Evolutionary conservation across 495 filamentous ascomycete species (phyloP).

Genomic region (Lasiosphaeria ovina): DNA sequence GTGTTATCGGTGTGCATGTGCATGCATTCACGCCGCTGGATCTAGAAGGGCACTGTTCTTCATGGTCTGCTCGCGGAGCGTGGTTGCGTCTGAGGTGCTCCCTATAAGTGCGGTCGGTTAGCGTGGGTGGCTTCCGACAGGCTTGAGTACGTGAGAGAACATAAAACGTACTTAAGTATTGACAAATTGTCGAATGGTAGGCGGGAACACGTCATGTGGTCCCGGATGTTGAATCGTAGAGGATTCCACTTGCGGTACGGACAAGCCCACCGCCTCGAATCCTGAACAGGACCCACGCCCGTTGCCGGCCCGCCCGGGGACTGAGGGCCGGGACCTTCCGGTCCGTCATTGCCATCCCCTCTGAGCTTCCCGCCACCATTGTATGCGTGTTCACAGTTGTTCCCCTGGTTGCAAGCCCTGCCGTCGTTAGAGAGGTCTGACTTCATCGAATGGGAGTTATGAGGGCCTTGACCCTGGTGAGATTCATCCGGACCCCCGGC

Average conservation of each 20-base stretch:
- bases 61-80: neutral
- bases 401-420: neutral
- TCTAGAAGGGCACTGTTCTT: neutral
- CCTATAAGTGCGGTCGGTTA: slow-evolving; percentile 2
- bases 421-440: neutral
- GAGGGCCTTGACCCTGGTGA: neutral
- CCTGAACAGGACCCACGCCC: neutral
- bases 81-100: slow-evolving; percentile 4
- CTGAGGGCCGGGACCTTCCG: neutral
- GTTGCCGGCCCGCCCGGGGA: neutral
- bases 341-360: slow-evolving; percentile 2
- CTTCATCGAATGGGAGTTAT: neutral
- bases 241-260: slow-evolving; percentile 9
- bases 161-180: slow-evolving; percentile 2
- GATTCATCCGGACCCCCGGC: neutral
- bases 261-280: slow-evolving; percentile 2
- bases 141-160: too few species aligned
- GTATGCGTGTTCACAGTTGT: neutral
- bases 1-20: neutral
- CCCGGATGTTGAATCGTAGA: slow-evolving; percentile 7
- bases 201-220: neutral
- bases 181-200: neutral
- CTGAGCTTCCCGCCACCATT: neutral
- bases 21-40: neutral
- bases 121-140: neutral